phyloP scores from a whole-genome alignment of 140 eudicot genomes.

The Ambrosia hybrid region DNA sequence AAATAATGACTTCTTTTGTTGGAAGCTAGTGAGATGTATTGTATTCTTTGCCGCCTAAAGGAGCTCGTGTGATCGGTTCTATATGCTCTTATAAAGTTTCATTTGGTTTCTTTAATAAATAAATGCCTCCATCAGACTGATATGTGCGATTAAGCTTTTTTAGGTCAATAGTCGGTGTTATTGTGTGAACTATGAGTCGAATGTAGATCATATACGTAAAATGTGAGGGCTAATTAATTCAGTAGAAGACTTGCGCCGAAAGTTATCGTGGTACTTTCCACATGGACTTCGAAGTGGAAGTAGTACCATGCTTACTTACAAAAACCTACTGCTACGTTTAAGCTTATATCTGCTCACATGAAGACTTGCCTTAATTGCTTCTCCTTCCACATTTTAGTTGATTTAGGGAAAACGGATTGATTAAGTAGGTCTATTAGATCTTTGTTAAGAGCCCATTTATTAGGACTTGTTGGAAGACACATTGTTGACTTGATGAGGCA shows the following conservation, averaged over 20 bases:
- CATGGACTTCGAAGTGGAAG: neutral
- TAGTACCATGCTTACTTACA: neutral
- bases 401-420: neutral
- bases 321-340: neutral
- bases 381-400: conserved; percentile 9
- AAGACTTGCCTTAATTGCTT: conserved; percentile 7
- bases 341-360: conserved; percentile 5
- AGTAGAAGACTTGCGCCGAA: neutral
- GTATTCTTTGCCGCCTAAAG: neutral
- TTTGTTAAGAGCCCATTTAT: neutral
- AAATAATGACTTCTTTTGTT: conserved; percentile 10
- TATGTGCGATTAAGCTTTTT: neutral
- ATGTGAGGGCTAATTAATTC: neutral
- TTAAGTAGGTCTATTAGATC: neutral
- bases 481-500: neutral
- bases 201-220: neutral
- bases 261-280: conserved; percentile 1
- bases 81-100: neutral
- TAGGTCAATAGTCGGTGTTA: conserved; percentile 1
- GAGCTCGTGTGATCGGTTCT: neutral
- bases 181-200: neutral
- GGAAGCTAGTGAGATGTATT: conserved; percentile 11
- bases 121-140: neutral
- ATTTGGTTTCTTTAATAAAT: neutral
- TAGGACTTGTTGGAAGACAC: conserved; percentile 5